These are phyloP conservation scores for Dictyostelium gargantuum DNA, from an alignment of 208 protist genomes.

Conservation along the genomic window DNA sequence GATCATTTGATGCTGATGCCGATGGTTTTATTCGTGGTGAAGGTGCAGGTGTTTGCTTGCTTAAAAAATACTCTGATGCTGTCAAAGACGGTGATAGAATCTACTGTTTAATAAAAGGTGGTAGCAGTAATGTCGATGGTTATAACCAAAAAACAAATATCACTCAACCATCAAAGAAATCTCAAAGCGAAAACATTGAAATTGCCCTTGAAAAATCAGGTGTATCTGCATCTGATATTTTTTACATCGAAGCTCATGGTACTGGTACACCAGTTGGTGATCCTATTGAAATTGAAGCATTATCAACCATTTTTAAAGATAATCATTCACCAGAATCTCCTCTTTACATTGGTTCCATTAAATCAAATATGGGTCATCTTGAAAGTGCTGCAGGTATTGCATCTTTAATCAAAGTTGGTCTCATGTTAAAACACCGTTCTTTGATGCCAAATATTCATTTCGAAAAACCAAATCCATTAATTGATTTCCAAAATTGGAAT, in stretches of 20 bases:
- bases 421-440: slow-evolving; percentile 61
- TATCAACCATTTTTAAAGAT: background rate
- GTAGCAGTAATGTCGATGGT: slow-evolving; percentile 65
- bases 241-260: slow-evolving; percentile 83
- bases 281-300: slow-evolving; percentile 61
- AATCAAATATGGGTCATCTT: slow-evolving; percentile 80
- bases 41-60: slow-evolving; percentile 80
- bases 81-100: slow-evolving; percentile 48
- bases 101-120: slow-evolving; percentile 72
- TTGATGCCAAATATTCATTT: slow-evolving; percentile 75
- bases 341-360: slow-evolving; percentile 76
- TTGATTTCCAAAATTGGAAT: slow-evolving; percentile 64
- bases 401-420: slow-evolving; percentile 72
- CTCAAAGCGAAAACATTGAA: slow-evolving; percentile 76
- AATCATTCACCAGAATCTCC: slow-evolving; percentile 3
- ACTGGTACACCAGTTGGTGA: slow-evolving; percentile 80
- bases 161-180: slow-evolving; percentile 76
- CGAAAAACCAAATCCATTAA: slow-evolving; percentile 66
- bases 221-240: slow-evolving; percentile 66
- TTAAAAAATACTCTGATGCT: slow-evolving; percentile 56
- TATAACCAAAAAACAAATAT: slow-evolving; percentile 65
- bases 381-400: slow-evolving; percentile 78
- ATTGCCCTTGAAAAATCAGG: slow-evolving; percentile 65
- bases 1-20: slow-evolving; percentile 83
- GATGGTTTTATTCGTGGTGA: slow-evolving; percentile 89